Conservation (phyloP, 2,329 filamentous ascomycete species). For the Cladorrhinum sp. region DNA sequence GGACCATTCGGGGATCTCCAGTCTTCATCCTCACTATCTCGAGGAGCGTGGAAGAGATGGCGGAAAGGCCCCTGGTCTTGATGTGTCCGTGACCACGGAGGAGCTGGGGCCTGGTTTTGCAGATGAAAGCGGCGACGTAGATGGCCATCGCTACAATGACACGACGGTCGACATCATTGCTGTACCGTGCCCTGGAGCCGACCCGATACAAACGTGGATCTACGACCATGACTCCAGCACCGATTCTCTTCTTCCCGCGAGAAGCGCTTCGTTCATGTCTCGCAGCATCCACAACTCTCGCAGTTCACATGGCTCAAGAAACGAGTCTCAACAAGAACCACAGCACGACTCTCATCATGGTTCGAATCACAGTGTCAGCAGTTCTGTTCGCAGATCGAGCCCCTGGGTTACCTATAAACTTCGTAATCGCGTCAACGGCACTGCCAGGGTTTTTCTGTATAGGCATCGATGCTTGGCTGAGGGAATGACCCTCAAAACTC, state of each 20-base stretch:
- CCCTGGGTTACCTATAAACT: constrained; percentile 53
- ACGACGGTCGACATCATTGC: constrained; percentile 54
- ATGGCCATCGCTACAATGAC: constrained; percentile 46
- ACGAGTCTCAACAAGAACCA: neutral
- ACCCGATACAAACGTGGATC: constrained; percentile 52
- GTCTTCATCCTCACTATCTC: neutral
- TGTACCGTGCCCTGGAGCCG: constrained; percentile 52
- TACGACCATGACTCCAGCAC: constrained; percentile 47
- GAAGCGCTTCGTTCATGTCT: constrained; percentile 10
- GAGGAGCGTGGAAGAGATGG: constrained; percentile 4
- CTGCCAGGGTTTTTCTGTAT: constrained; percentile 51
- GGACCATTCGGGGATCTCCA: constrained; percentile 6
- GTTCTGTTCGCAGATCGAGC: constrained; percentile 9
- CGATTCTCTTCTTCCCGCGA: constrained; percentile 41
- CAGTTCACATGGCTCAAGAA: neutral
- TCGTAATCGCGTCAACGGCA: constrained; percentile 42
- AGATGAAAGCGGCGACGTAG: constrained; percentile 43
- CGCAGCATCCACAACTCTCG: constrained; percentile 3
- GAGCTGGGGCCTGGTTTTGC: constrained; percentile 39
- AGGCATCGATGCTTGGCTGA: constrained; percentile 44
- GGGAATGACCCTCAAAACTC: constrained; percentile 40
- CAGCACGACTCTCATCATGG: neutral
- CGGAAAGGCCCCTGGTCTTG: neutral
- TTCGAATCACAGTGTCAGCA: neutral
- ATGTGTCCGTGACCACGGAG: neutral